phyloP scores from a whole-genome alignment of 106 monocot genomes.

The Alisma plantagoaquatica region DNA sequence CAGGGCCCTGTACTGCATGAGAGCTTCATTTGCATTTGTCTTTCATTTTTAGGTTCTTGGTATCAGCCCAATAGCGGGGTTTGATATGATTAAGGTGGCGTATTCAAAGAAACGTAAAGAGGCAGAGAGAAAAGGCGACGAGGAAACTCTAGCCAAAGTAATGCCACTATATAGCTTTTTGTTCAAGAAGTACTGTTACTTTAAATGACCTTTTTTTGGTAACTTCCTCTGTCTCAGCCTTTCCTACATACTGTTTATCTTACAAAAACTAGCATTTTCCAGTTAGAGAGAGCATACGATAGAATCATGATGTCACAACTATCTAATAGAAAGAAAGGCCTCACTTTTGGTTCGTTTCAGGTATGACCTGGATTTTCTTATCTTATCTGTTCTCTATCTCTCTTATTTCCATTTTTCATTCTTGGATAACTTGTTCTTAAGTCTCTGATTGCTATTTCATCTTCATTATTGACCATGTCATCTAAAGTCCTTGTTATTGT shows the following conservation, averaged over 20 bases:
- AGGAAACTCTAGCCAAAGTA: conserved; percentile 52
- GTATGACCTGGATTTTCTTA: too few relatives aligned
- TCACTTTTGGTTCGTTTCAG: conserved; percentile 90
- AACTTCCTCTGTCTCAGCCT: background rate
- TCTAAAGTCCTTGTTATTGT: too few relatives aligned
- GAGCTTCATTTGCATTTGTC: background rate
- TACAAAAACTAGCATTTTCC: conserved; percentile 13
- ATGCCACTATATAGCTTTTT: background rate
- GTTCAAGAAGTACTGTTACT: background rate
- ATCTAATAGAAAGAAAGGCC: conserved; percentile 75
- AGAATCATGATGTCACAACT: conserved; percentile 94
- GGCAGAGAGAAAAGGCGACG: conserved; percentile 81
- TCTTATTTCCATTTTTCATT: background rate
- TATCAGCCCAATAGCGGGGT: conserved; percentile 65
- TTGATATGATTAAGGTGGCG: conserved; percentile 75
- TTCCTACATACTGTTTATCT: background rate
- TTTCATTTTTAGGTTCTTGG: conserved; percentile 63
- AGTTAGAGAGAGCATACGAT: conserved; percentile 94
- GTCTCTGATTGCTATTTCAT: too few relatives aligned
- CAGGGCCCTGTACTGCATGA: background rate
- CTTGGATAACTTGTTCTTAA: background rate
- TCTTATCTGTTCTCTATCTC: too few relatives aligned
- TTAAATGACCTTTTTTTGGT: background rate
- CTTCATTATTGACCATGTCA: too few relatives aligned
- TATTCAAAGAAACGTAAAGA: conserved; percentile 71